phyloP scores from a whole-genome alignment of 345 rosid species.

The Aquilaria malaccensis region DNA sequence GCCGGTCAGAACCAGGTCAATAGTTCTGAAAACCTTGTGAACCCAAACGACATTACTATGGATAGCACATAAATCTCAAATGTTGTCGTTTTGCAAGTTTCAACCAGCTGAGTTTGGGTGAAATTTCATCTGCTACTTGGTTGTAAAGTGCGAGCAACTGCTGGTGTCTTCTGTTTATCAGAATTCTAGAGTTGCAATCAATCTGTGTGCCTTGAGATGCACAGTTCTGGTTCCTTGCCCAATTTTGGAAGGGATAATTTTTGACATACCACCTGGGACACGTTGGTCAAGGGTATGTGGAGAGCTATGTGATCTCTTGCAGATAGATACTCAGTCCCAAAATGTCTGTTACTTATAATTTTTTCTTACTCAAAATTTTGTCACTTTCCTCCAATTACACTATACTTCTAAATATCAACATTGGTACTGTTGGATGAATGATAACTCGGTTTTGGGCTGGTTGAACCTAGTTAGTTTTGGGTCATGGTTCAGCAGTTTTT shows the following conservation, averaged over 20 bases:
- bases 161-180: slow-evolving; percentile 14
- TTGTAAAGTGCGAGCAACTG: slow-evolving; percentile 26
- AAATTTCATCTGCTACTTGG: slow-evolving; percentile 15
- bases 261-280: neutral
- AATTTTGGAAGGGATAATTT: neutral
- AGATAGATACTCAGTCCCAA: no score
- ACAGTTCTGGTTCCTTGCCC: slow-evolving; percentile 1
- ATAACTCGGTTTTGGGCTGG: no score
- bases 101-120: slow-evolving; percentile 4
- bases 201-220: slow-evolving; percentile 9
- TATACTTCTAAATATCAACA: no score
- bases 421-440: no score
- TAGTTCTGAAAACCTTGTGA: slow-evolving; percentile 21
- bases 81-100: slow-evolving; percentile 7
- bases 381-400: no score
- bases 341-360: no score
- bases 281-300: no score
- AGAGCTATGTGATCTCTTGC: no score
- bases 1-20: slow-evolving; percentile 36
- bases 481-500: no score
- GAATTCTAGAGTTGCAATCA: slow-evolving; percentile 1
- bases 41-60: slow-evolving; percentile 61
- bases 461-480: no score
- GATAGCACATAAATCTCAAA: slow-evolving; percentile 41
- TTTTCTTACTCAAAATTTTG: no score